A percentile compares a stretch with the other conserved stretches of the same genome.
phyloP scores from a whole-genome alignment of 805 yeast genomes.

The Saccharomyces paradoxus region DNA sequence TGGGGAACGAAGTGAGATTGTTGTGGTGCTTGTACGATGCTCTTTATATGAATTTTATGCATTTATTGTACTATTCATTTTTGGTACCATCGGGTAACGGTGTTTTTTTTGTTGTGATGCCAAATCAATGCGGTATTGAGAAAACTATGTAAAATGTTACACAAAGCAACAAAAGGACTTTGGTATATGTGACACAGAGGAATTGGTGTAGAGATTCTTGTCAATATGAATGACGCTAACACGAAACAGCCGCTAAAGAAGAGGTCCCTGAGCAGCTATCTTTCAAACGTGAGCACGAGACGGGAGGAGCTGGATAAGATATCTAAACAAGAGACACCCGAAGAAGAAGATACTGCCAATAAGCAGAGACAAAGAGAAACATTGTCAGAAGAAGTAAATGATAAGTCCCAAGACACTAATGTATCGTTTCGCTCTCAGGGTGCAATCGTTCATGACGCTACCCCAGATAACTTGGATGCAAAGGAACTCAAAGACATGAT shows the following conservation, averaged over 20 bases:
- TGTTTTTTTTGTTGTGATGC: no score
- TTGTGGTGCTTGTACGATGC: neutral
- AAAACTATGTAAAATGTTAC: neutral
- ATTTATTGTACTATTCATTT: no score
- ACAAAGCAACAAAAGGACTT: neutral
- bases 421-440: neutral
- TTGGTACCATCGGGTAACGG: no score
- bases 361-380: neutral
- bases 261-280: slow-evolving; percentile 28
- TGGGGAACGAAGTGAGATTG: no score
- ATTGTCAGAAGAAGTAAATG: neutral
- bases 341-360: neutral
- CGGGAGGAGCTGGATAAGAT: slow-evolving; percentile 23
- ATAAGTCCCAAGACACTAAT: neutral
- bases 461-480: neutral
- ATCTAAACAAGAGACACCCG: neutral
- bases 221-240: neutral
- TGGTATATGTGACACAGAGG: neutral
- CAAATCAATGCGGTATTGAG: neutral
- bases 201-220: neutral
- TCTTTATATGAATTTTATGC: no score
- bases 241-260: slow-evolving; percentile 16
- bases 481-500: neutral
- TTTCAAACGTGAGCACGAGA: slow-evolving; percentile 25
- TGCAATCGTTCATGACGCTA: neutral